Percentiles rank a stretch among this genome's conserved stretches.
Conservation (phyloP, 1,284 basidiomycete species). For the Rhodotorula mucilaginosa region DNA sequence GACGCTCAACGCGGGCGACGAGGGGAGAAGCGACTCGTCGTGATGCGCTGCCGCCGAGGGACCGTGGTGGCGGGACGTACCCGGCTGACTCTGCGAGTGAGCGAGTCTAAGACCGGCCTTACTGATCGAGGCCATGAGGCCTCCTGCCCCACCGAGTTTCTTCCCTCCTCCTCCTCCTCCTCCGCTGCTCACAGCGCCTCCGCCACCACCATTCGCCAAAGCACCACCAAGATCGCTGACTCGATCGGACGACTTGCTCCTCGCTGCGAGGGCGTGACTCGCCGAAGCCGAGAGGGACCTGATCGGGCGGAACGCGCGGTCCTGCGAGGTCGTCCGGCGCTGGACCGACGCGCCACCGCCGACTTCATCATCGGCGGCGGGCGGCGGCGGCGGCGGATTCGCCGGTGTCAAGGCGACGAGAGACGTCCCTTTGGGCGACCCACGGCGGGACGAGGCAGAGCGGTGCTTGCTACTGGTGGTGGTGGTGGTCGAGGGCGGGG, state of each 20-base stretch:
- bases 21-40: background rate
- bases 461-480: background rate
- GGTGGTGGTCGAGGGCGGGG: background rate
- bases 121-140: conserved; percentile 18
- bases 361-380: background rate
- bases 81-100: conserved; percentile 25
- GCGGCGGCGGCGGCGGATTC: background rate
- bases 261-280: background rate
- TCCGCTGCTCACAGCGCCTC: no score
- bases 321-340: conserved; percentile 8
- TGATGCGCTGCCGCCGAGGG: background rate
- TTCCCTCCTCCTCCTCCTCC: background rate
- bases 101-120: conserved; percentile 13
- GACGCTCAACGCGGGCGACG: background rate
- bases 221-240: conserved; percentile 1
- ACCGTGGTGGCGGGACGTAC: background rate
- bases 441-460: conserved; percentile 12
- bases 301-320: conserved; percentile 10
- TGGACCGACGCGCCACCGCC: background rate
- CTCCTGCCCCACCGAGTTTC: conserved; percentile 9
- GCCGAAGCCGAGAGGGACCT: conserved; percentile 7
- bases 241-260: conserved; percentile 27
- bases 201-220: no score
- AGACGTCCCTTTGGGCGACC: background rate
- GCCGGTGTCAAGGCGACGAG: background rate